phyloP scores from a whole-genome alignment of 345 rosid genomes.

The Capsella bursapastoris region DNA sequence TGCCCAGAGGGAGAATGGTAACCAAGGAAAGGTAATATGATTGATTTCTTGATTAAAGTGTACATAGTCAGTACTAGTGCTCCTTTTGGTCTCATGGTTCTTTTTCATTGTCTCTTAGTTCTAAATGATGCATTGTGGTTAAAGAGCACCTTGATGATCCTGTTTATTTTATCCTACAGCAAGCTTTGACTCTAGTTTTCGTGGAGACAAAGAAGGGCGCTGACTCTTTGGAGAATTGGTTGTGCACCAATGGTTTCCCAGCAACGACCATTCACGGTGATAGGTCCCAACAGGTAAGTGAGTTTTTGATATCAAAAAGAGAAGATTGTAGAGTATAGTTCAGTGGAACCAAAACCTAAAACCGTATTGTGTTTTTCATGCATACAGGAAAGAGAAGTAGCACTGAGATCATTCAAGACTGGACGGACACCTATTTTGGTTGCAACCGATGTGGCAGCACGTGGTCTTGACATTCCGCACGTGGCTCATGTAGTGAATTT shows the following conservation, averaged over 20 bases:
- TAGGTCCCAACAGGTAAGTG: conserved; percentile 81
- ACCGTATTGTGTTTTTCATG: neutral
- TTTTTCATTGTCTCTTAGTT: conserved; percentile 20
- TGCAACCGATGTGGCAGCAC: conserved; percentile 86
- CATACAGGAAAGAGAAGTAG: conserved; percentile 89
- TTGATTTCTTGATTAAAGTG: conserved; percentile 15
- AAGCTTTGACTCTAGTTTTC: conserved; percentile 91
- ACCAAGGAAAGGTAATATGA: conserved; percentile 76
- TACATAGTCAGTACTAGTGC: conserved; percentile 4
- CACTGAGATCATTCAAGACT: conserved; percentile 86
- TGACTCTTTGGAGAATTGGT: conserved; percentile 93
- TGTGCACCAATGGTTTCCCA: conserved; percentile 84
- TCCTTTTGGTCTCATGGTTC: neutral
- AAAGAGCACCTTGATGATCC: conserved; percentile 22
- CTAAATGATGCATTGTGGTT: conserved; percentile 9
- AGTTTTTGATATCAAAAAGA: neutral
- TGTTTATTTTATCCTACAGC: conserved; percentile 57
- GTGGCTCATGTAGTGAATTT: conserved; percentile 97
- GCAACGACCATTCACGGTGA: conserved; percentile 98
- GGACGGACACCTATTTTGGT: conserved; percentile 93
- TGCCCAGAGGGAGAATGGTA: conserved; percentile 85
- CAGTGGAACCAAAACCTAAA: conserved; percentile 14
- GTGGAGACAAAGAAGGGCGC: conserved; percentile 99
- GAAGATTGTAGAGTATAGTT: conserved; percentile 10
- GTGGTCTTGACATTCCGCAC: conserved; percentile 95